Evolutionary conservation across 2,329 filamentous ascomycete genomes (phyloP), one percentile per base, ranked within the genome.

Genomic region (Colletotrichum sp.): DNA sequence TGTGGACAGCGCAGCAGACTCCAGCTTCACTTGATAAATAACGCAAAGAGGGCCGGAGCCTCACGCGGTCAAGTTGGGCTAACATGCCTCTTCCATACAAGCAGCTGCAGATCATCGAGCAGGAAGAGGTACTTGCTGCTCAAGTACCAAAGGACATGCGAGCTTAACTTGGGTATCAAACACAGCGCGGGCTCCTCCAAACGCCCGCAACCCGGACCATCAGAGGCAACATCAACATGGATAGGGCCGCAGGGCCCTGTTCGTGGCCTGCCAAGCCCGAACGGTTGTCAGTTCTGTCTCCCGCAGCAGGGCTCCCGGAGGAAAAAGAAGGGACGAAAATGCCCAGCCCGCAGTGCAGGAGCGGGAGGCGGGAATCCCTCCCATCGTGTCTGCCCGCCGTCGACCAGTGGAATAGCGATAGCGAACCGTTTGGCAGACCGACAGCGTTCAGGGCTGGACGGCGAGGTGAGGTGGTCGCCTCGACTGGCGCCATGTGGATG

Each of bases 401-500:
- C 59, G n/a, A 9, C 55, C 55, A 18, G 55, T 59, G 55, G 26
- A 12, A 52, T 52, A 22, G 44, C 44, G 44, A 52, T 52, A 22
- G 44, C 44, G 44, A 52, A 52, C 44, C 44, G 44, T 22, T n/a
- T 26, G 16, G 55, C 55, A 59, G 55, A 59, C 22, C 8, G 55
- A 28, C 55, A 59, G 15, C 55, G 62, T 44, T 32, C 36, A 52
- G 63, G 65, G 28, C n/a, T 24, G 28, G 52, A 62, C 16, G 26
- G 59, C 28, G 18, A 62, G 18, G 18, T 22, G 32, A 28, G 26
- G 69, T 59, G 52, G 55, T 24, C 52, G 32, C 39, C 52, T 59
- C 48, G 68, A 52, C 48, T 57, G 57, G 68, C 68, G 68, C 70
- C 15, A 48, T 75, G 71, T 76, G 74, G 74, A 60, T 60, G 64